phyloP scores from a whole-genome alignment of 345 rosid species.

The Gossypium turneri region DNA sequence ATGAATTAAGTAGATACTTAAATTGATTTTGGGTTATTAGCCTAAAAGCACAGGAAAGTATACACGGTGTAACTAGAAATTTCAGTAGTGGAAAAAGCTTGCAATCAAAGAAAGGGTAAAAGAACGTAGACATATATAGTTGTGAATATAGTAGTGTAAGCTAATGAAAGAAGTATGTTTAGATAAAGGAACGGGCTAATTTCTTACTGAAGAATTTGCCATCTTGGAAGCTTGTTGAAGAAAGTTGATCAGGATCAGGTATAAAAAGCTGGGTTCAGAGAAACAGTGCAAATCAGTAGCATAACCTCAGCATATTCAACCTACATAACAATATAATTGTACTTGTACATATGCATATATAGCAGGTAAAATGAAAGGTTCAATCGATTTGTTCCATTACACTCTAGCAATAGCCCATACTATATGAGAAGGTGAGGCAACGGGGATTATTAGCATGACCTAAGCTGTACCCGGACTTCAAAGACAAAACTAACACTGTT shows the following conservation, averaged over 20 bases:
- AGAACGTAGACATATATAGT: neutral
- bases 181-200: neutral
- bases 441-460: neutral
- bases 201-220: slow-evolving; percentile 10
- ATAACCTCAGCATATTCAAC: neutral
- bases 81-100: neutral
- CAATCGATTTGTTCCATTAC: neutral
- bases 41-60: neutral
- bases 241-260: neutral
- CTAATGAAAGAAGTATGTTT: neutral
- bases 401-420: neutral
- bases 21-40: neutral
- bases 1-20: neutral
- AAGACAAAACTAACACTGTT: neutral
- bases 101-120: neutral
- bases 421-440: neutral
- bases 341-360: neutral
- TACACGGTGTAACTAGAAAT: neutral
- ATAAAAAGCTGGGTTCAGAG: neutral
- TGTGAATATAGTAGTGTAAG: neutral
- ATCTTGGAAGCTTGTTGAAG: slow-evolving; percentile 4
- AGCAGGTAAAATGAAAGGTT: neutral
- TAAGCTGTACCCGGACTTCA: neutral
- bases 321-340: neutral
- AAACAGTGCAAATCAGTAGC: neutral